Base-by-base conservation (phyloP, 345 rosid species). In the Murraya koenigii region DNA sequence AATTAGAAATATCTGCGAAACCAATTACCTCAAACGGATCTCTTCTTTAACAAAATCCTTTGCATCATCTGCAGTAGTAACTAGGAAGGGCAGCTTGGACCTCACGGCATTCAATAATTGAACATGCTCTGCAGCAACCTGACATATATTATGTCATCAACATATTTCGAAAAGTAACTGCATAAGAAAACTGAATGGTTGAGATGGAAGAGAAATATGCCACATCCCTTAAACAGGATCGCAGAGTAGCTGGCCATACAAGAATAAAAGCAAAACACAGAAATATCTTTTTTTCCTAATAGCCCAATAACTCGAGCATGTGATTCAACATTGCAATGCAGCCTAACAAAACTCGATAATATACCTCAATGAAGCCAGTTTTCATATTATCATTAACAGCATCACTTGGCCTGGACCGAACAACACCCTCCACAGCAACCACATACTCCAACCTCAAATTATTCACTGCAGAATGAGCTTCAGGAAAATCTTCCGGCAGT, bases 391-490 rank as follows among this genome's bases (percentile, higher is more conserved):
- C 89, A 85, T 96, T 96, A 65, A 92, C 74, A 22, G 98, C 89
- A 77, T 90, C 98, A 15, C 62, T 79, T 7, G 98, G 99, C 77
- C 99, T 85, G 52, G 88, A 74, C 73, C 89, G 89, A 75, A 94
- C 89, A 69, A 89, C 77, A 39, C 98, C 97, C 82, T 91, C 98
- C 26, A 96, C 87, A 19, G 87, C 89, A 74, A 94, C 85, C 64
- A 96, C 97, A 66, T 91, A 92, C 84, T 94, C 99, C 76, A 94
- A 79, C 83, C 98, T 89, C 92, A 87, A 81, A 66, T 91, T 88
- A 75, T 90, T 94, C 65, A 87, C 80, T 79, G 88, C 72, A 3
- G 87, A 78, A 84, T 96, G 95, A 9, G 97, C 98, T 75, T 87
- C 97, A 3, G 97, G 97, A 77, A 89, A 94, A 69, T 92, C 94